Evolutionary conservation across 352 stramenopile species (phyloP).

Genomic region (Phytophthora kernoviae): DNA sequence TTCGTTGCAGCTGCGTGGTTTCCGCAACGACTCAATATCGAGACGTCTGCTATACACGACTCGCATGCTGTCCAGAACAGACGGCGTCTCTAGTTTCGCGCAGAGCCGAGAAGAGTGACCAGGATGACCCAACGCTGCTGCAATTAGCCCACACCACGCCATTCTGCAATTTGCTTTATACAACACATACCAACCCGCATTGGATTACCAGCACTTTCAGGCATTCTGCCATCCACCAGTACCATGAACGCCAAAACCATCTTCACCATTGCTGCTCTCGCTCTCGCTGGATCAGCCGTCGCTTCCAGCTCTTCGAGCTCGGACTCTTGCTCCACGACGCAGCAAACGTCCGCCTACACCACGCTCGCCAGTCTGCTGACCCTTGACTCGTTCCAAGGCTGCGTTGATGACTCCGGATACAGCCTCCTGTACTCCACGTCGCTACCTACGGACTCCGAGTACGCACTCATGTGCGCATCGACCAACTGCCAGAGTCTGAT

Average conservation of each 20-base stretch:
- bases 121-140: too few relatives aligned
- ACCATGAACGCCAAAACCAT: conserved; percentile 25
- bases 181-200: too few relatives aligned
- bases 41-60: too few relatives aligned
- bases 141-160: too few relatives aligned
- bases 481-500: conserved; percentile 26
- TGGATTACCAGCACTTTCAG: too few relatives aligned
- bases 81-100: too few relatives aligned
- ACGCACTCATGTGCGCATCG: conserved; percentile 34
- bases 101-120: too few relatives aligned
- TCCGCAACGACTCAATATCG: too few relatives aligned
- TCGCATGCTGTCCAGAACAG: too few relatives aligned
- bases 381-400: conserved; percentile 25
- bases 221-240: neutral
- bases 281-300: conserved; percentile 12
- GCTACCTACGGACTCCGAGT: conserved; percentile 32
- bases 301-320: conserved; percentile 14
- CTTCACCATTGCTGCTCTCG: conserved; percentile 13
- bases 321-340: conserved; percentile 7
- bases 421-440: conserved; percentile 34
- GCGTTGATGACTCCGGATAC: conserved; percentile 34
- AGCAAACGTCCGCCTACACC: conserved; percentile 27
- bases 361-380: conserved; percentile 29
- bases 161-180: too few relatives aligned
- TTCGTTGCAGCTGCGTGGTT: too few relatives aligned